These are phyloP conservation scores for Phoma herbarum DNA, from an alignment of 2,329 filamentous ascomycete species.

Conservation along the genomic window DNA sequence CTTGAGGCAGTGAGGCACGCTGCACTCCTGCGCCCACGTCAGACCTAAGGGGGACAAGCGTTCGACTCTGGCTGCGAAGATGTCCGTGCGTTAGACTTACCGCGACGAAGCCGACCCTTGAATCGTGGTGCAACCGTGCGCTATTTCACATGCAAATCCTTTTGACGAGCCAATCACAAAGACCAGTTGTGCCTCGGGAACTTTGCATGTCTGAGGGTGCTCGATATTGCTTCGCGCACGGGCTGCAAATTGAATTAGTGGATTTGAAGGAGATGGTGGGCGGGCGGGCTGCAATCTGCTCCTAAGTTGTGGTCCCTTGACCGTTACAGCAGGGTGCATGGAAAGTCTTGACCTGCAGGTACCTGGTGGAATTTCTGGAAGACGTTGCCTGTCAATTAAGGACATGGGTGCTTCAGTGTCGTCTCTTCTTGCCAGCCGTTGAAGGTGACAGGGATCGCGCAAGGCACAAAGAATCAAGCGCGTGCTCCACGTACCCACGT, in stretches of 20 bases:
- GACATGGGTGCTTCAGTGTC: conserved; percentile 6
- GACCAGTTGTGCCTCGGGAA: conserved; percentile 12
- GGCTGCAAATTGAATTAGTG: conserved; percentile 13
- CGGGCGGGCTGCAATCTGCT: conserved; percentile 8
- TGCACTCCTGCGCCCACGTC: conserved; percentile 11
- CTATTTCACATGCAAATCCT: conserved; percentile 21
- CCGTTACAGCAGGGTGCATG: conserved; percentile 9
- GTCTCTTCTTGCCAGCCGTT: conserved; percentile 8
- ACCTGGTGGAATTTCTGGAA: conserved; percentile 9
- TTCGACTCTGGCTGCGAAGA: not conserved
- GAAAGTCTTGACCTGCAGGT: conserved; percentile 12
- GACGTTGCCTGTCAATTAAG: not conserved
- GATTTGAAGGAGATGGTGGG: conserved; percentile 12
- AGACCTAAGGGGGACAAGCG: conserved; percentile 7
- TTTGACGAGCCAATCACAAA: conserved; percentile 5
- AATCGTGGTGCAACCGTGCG: conserved; percentile 2
- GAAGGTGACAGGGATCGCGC: conserved; percentile 1
- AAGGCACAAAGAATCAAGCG: conserved; percentile 1
- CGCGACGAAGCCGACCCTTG: conserved; percentile 9
- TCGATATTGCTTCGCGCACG: conserved; percentile 12
- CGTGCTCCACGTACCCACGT: conserved; percentile 15
- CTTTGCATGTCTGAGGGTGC: conserved; percentile 11
- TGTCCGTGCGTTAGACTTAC: conserved; percentile 7
- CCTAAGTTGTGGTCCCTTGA: conserved; percentile 6
- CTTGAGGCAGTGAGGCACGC: conserved; percentile 3